phyloP scores from a whole-genome alignment of 345 rosid species.

The Erucastrum elatum region DNA sequence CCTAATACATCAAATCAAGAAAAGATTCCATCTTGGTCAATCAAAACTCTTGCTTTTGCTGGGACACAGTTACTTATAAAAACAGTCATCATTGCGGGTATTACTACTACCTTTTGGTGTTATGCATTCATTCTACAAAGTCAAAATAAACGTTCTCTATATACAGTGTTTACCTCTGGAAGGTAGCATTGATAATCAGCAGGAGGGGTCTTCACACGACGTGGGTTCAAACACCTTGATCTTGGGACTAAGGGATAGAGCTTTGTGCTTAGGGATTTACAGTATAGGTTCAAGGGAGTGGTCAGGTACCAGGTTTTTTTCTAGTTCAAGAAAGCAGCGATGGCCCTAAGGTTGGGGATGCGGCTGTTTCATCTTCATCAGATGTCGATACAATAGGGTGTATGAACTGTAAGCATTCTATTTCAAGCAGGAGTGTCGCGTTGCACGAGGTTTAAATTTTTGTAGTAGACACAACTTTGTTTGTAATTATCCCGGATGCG shows the following conservation, averaged over 20 bases:
- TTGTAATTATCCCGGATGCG: conserved; percentile 71
- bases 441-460: conserved; percentile 66
- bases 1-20: neutral
- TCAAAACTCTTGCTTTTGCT: neutral
- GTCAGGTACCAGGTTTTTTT: conserved; percentile 60
- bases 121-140: neutral
- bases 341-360: conserved; percentile 54
- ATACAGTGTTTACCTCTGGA: too few relatives aligned
- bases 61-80: neutral
- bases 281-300: conserved; percentile 84
- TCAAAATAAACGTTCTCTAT: too few relatives aligned
- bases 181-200: conserved; percentile 13
- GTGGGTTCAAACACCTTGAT: conserved; percentile 73
- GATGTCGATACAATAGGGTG: conserved; percentile 77
- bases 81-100: neutral
- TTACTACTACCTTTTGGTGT: neutral
- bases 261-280: conserved; percentile 64
- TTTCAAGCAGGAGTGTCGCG: conserved; percentile 74
- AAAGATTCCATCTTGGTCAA: too few relatives aligned
- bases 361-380: conserved; percentile 53
- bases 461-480: conserved; percentile 78
- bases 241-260: conserved; percentile 64
- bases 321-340: conserved; percentile 50
- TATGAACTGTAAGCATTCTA: conserved; percentile 78
- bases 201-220: conserved; percentile 91